Evolutionary conservation across 176 grass and related monocot species (phyloP).

Genomic region (sorghum (Sorghum bicolor)): Sorghum_bicolor_NCBIv3 NC_012877.2:58935001-58935500

Average conservation of each 20-base stretch:
- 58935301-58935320: too few species aligned
- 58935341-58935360: too few species aligned
- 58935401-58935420: neutral
- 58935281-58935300: too few species aligned
- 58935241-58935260: too few species aligned
- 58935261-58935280: too few species aligned
- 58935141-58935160: neutral
- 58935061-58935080: neutral
- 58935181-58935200: neutral
- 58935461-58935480: neutral
- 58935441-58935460: too few species aligned
- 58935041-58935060: neutral
- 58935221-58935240: neutral
- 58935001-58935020: slow-evolving; percentile 50
- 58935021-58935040: slow-evolving; percentile 47
- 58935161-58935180: neutral
- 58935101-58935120: neutral
- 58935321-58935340: too few species aligned
- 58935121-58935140: neutral
- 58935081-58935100: neutral
- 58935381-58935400: too few species aligned
- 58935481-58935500: neutral
- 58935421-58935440: neutral
- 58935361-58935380: too few species aligned
- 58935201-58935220: neutral